Conservation (phyloP, 139 green algal genomes). For the Chlamydomonas asymmetrica region DNA sequence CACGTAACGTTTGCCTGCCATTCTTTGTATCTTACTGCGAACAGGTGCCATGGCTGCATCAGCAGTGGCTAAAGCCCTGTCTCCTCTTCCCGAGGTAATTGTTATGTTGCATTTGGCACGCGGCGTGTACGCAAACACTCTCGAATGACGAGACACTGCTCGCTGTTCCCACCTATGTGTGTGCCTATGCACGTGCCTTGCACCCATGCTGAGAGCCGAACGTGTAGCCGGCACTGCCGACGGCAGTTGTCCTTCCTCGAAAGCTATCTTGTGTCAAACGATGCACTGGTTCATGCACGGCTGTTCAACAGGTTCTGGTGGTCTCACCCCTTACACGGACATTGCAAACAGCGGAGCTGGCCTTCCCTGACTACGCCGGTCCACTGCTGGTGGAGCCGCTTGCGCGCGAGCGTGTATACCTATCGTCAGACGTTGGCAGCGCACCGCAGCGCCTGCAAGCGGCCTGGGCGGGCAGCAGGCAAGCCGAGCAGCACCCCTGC, state of each 20-base stretch:
- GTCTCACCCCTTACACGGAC: constrained; percentile 61
- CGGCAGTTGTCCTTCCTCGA: too few relatives aligned
- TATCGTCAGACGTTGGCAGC: constrained; percentile 58
- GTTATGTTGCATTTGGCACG: too few relatives aligned
- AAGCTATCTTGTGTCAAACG: too few relatives aligned
- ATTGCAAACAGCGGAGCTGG: constrained; percentile 62
- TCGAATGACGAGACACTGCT: neutral
- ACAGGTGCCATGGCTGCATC: neutral
- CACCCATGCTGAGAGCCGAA: too few relatives aligned
- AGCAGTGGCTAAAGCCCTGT: neutral
- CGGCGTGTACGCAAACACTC: neutral
- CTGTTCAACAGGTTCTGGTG: constrained; percentile 39
- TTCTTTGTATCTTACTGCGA: neutral
- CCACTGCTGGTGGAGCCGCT: constrained; percentile 46
- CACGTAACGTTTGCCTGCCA: constrained; percentile 13
- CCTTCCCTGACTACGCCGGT: constrained; percentile 31
- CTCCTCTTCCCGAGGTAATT: too few relatives aligned
- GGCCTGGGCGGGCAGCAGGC: constrained; percentile 32
- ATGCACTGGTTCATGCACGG: too few relatives aligned
- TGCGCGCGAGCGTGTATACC: constrained; percentile 60
- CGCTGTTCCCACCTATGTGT: neutral
- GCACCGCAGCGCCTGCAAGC: constrained; percentile 21
- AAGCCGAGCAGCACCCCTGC: neutral
- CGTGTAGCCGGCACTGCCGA: neutral
- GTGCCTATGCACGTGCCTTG: neutral